phyloP scores from a whole-genome alignment of 2,329 filamentous ascomycete genomes.

The Periconia digitata region DNA sequence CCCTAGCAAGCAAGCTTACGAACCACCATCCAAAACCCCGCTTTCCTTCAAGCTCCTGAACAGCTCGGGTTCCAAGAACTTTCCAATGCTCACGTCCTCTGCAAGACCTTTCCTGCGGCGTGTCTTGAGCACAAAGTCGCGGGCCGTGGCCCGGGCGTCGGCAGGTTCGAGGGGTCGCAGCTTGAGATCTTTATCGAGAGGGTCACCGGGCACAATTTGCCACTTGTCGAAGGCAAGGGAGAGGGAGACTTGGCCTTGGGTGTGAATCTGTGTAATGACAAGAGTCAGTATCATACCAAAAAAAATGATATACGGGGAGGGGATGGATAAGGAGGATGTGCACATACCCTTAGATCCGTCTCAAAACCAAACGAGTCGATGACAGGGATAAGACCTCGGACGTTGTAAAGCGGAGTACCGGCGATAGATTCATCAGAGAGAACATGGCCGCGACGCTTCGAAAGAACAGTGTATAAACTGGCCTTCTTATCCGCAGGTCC shows the following conservation, averaged over 20 bases:
- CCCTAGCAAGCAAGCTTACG: not conserved
- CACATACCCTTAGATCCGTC: conserved; percentile 73
- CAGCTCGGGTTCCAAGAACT: conserved; percentile 93
- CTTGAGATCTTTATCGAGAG: conserved; percentile 83
- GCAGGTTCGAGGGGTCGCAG: conserved; percentile 85
- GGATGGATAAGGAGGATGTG: not conserved
- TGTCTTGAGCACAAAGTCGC: conserved; percentile 97
- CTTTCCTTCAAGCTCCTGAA: conserved; percentile 87
- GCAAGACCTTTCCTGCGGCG: conserved; percentile 88
- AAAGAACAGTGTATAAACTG: conserved; percentile 88
- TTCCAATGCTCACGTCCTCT: conserved; percentile 93
- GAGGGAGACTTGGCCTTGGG: conserved; percentile 87
- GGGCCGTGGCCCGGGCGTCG: conserved; percentile 80
- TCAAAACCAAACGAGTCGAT: conserved; percentile 98
- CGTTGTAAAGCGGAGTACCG: conserved; percentile 89
- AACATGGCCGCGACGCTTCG: conserved; percentile 86
- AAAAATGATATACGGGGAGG: not conserved
- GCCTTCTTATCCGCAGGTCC: conserved; percentile 87
- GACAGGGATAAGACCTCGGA: conserved; percentile 87
- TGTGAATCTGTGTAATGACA: conserved; percentile 66
- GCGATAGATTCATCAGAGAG: conserved; percentile 92
- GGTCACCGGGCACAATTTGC: conserved; percentile 94
- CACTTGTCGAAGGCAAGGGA: conserved; percentile 93
- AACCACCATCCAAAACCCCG: conserved; percentile 70
- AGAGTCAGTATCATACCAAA: not conserved